phyloP scores from a whole-genome alignment of 768 basidiomycete genomes.

The Pulveroboletus sp. region DNA sequence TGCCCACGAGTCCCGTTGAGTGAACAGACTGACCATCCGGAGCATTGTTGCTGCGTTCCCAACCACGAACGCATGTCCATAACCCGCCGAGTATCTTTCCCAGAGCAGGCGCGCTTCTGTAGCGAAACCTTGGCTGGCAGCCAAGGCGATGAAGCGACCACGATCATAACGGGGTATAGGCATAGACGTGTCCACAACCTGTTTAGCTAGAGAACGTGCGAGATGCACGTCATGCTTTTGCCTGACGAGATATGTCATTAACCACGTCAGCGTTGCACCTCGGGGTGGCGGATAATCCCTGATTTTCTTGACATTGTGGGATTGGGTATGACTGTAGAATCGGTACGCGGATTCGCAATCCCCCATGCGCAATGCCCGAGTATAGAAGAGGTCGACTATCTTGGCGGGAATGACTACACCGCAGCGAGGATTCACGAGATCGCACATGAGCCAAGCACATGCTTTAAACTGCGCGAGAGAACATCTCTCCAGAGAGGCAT shows the following conservation, averaged over 20 bases:
- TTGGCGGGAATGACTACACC: conserved; percentile 39
- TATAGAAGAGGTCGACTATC: conserved; percentile 47
- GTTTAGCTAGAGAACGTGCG: conserved; percentile 45
- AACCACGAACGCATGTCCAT: conserved; percentile 38
- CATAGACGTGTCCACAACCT: conserved; percentile 42
- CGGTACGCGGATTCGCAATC: conserved; percentile 35
- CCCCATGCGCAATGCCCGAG: conserved; percentile 30
- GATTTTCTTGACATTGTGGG: conserved; percentile 25
- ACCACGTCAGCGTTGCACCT: conserved; percentile 44
- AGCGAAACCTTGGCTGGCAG: conserved; percentile 47
- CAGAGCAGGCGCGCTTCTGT: conserved; percentile 50
- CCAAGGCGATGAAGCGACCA: conserved; percentile 44
- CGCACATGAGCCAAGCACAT: conserved; percentile 41
- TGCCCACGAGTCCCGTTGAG: conserved; percentile 22
- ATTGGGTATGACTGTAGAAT: conserved; percentile 47
- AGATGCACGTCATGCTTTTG: conserved; percentile 41
- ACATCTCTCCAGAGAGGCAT: conserved; percentile 38
- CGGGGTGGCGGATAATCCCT: conserved; percentile 50
- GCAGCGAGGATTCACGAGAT: conserved; percentile 29
- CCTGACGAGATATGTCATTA: conserved; percentile 45
- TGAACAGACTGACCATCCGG: conserved; percentile 43
- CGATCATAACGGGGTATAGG: conserved; percentile 43
- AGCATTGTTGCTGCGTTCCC: conserved; percentile 42
- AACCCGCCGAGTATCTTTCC: conserved; percentile 48
- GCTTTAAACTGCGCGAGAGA: conserved; percentile 34